Conservation (phyloP, 1,284 basidiomycete genomes). For the Ganoderma multipileum region DNA sequence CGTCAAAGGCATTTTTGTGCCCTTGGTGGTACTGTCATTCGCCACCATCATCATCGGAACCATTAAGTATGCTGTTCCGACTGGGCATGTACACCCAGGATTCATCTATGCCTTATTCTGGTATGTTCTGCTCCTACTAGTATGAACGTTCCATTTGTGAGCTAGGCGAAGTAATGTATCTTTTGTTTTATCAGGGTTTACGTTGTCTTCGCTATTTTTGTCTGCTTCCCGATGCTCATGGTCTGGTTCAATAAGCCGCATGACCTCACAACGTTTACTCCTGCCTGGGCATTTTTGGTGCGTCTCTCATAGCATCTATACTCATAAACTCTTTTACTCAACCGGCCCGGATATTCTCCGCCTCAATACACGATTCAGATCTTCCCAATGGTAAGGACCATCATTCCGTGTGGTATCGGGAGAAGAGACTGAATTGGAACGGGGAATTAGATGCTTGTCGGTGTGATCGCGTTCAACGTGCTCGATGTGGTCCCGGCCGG, state of each 20-base stretch:
- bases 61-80: slow-evolving; percentile 52
- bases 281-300: slow-evolving; percentile 56
- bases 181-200: slow-evolving; percentile 46
- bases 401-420: slow-evolving; percentile 15
- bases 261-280: slow-evolving; percentile 51
- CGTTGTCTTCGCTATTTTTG: slow-evolving; percentile 46
- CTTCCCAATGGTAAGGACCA: slow-evolving; percentile 49
- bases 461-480: slow-evolving; percentile 55
- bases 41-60: slow-evolving; percentile 59
- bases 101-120: slow-evolving; percentile 53
- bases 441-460: slow-evolving; percentile 51
- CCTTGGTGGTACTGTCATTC: slow-evolving; percentile 54
- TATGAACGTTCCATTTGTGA: background rate
- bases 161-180: background rate
- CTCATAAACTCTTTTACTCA: background rate
- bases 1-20: slow-evolving; percentile 54
- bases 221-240: slow-evolving; percentile 57
- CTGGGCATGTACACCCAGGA: slow-evolving; percentile 41
- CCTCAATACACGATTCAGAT: slow-evolving; percentile 39
- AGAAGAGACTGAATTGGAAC: slow-evolving; percentile 5
- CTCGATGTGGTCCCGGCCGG: slow-evolving; percentile 45
- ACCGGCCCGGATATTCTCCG: background rate
- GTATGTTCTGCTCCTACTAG: slow-evolving; percentile 38
- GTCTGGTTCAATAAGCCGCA: slow-evolving; percentile 59
- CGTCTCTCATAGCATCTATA: slow-evolving; percentile 17